Percentiles rank a stretch among this genome's conserved stretches.
These are phyloP conservation scores for Ceratobasidium sp. DNA, from an alignment of 1,284 basidiomycete species.

Conservation along the genomic window DNA sequence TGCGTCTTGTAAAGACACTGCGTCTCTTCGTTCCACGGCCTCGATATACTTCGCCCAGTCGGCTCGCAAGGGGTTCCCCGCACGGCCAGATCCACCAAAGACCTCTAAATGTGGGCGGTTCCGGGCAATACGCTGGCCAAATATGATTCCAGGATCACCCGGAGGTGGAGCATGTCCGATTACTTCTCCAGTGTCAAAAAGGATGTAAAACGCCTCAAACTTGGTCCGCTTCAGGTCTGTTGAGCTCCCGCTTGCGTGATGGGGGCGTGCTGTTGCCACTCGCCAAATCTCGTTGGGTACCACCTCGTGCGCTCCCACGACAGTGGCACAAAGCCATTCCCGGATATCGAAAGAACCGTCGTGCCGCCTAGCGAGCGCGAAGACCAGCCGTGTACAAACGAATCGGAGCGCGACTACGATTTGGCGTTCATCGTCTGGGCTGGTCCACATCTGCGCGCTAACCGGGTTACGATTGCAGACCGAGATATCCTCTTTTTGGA, in stretches of 20 bases:
- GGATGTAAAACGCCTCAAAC: slow-evolving; percentile 6
- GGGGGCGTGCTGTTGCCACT: neutral
- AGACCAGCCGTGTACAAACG: slow-evolving; percentile 20
- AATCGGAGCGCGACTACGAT: slow-evolving; percentile 13
- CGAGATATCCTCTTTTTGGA: neutral
- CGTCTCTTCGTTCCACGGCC: neutral
- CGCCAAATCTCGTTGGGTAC: slow-evolving; percentile 30
- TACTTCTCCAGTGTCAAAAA: slow-evolving; percentile 29
- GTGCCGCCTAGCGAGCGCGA: slow-evolving; percentile 7
- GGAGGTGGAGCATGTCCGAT: slow-evolving; percentile 21
- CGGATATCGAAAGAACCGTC: neutral
- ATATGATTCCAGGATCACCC: neutral
- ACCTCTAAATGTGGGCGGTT: slow-evolving; percentile 3
- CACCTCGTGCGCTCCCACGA: slow-evolving; percentile 20
- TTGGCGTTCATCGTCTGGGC: slow-evolving; percentile 22
- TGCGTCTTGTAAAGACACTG: neutral
- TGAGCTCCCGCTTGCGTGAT: too few species aligned
- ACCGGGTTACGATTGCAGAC: neutral
- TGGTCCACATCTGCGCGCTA: slow-evolving; percentile 25
- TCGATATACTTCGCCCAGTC: slow-evolving; percentile 16
- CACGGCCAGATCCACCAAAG: neutral
- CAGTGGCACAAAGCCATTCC: slow-evolving; percentile 1
- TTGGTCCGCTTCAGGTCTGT: neutral
- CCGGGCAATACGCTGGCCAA: slow-evolving; percentile 3
- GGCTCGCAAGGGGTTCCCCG: neutral